Evolutionary conservation across 2,329 filamentous ascomycete species (phyloP).

Genomic region (Colletotrichum tropicale): DNA sequence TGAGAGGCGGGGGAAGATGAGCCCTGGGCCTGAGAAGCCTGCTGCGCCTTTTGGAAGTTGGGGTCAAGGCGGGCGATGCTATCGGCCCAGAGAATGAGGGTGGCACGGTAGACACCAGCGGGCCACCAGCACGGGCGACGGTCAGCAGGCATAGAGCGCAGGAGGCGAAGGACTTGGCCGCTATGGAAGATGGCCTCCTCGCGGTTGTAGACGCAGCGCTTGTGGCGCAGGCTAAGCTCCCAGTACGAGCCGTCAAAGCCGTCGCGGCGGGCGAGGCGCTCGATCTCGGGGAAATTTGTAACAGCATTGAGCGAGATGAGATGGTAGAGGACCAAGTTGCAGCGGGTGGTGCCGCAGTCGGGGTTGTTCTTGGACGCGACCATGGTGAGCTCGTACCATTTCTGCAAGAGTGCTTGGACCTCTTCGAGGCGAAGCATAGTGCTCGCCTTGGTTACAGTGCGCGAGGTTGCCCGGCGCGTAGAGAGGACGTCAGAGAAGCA

Average conservation of each 20-base stretch:
- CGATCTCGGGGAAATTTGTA: slow-evolving; percentile 70
- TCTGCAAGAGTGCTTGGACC: slow-evolving; percentile 65
- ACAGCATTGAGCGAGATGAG: slow-evolving; percentile 72
- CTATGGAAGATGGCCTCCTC: slow-evolving; percentile 71
- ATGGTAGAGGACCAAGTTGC: slow-evolving; percentile 73
- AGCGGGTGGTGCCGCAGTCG: slow-evolving; percentile 63
- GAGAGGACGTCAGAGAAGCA: slow-evolving; percentile 65
- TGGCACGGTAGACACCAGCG: slow-evolving; percentile 71
- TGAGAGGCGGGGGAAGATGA: slow-evolving; percentile 20
- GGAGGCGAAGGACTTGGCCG: slow-evolving; percentile 67
- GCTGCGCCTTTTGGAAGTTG: slow-evolving; percentile 33
- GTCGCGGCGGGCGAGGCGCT: slow-evolving; percentile 68
- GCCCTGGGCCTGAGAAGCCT: not conserved
- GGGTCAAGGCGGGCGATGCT: slow-evolving; percentile 48
- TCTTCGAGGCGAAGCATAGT: slow-evolving; percentile 67
- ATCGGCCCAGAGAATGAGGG: slow-evolving; percentile 67
- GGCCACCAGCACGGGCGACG: slow-evolving; percentile 73
- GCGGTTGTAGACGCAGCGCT: slow-evolving; percentile 66
- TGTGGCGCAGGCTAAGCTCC: slow-evolving; percentile 60
- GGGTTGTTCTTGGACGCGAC: slow-evolving; percentile 59
- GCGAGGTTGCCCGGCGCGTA: slow-evolving; percentile 41
- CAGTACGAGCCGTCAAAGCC: slow-evolving; percentile 60
- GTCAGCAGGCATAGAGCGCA: slow-evolving; percentile 63
- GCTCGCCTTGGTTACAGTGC: slow-evolving; percentile 61
- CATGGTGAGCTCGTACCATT: slow-evolving; percentile 71